A percentile compares a stretch with the other conserved stretches of the same genome.
phyloP scores from a whole-genome alignment of 768 basidiomycete species.

The Favolaschia claudopus region DNA sequence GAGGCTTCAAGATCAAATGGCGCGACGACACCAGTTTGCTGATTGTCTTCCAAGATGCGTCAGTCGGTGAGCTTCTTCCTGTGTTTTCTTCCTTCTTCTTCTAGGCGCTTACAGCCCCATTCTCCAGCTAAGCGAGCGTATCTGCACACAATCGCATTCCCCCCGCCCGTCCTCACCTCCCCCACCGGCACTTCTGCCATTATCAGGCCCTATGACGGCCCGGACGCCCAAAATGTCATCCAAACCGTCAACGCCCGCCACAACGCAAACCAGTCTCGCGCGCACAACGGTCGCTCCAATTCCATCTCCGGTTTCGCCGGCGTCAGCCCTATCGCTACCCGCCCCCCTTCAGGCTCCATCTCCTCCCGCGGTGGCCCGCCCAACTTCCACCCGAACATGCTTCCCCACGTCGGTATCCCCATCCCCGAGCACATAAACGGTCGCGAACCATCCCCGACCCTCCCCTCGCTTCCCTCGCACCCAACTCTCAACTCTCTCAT shows the following conservation, averaged over 20 bases:
- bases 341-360: conserved; percentile 40
- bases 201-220: conserved; percentile 93
- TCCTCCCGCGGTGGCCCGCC: conserved; percentile 42
- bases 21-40: conserved; percentile 94
- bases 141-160: conserved; percentile 86
- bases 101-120: conserved; percentile 9
- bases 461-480: conserved; percentile 81
- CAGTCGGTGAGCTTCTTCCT: conserved; percentile 72
- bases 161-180: conserved; percentile 73
- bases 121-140: conserved; percentile 91
- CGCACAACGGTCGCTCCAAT: conserved; percentile 73
- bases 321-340: conserved; percentile 46
- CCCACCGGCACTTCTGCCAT: conserved; percentile 59
- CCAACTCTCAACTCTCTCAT: conserved; percentile 88
- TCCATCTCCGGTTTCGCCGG: conserved; percentile 71
- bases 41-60: conserved; percentile 93
- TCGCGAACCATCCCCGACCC: conserved; percentile 83
- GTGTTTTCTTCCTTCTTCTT: background rate
- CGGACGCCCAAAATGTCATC: conserved; percentile 89
- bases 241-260: conserved; percentile 82
- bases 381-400: conserved; percentile 45
- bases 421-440: conserved; percentile 62
- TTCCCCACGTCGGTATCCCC: conserved; percentile 39
- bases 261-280: conserved; percentile 69
- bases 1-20: conserved; percentile 99